A percentile compares a stretch with the other conserved stretches of the same genome.
Conservation (phyloP, 1,284 basidiomycete genomes). For the Apiotrichum veenhuisii region DNA sequence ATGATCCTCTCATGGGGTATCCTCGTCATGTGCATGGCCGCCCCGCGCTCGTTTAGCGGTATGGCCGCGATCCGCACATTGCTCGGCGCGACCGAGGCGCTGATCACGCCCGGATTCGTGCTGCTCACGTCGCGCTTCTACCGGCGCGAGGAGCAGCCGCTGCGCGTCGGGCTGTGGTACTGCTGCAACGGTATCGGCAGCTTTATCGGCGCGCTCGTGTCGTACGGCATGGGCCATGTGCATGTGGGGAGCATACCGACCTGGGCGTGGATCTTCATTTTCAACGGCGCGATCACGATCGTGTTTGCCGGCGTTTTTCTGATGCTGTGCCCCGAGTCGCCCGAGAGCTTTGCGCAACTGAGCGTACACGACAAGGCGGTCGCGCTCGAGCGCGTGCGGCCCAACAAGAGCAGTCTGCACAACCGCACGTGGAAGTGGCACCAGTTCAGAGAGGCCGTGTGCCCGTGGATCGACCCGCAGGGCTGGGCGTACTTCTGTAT, state of each 20-base stretch:
- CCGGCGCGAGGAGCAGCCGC: constrained; percentile 42
- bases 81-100: constrained; percentile 40
- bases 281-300: constrained; percentile 37
- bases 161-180: constrained; percentile 38
- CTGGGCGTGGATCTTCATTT: constrained; percentile 41
- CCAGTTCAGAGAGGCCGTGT: constrained; percentile 36
- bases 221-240: constrained; percentile 40
- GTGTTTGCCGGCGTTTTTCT: constrained; percentile 32
- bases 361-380: constrained; percentile 26
- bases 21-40: constrained; percentile 39
- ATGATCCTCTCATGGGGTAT: constrained; percentile 42
- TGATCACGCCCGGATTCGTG: constrained; percentile 46
- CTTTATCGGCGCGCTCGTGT: constrained; percentile 34
- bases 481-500: constrained; percentile 22
- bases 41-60: constrained; percentile 36
- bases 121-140: constrained; percentile 45
- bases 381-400: constrained; percentile 37
- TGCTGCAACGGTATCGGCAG: constrained; percentile 37
- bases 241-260: constrained; percentile 19
- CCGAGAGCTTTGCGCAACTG: constrained; percentile 28
- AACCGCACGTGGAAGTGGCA: constrained; percentile 38
- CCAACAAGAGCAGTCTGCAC: constrained; percentile 35
- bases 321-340: constrained; percentile 34
- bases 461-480: constrained; percentile 33
- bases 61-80: constrained; percentile 39